Percentiles rank a stretch among this genome's conserved stretches.
Conservation (phyloP, 2,329 filamentous ascomycete species). For the Arthrobotrys sphaeroides region DNA sequence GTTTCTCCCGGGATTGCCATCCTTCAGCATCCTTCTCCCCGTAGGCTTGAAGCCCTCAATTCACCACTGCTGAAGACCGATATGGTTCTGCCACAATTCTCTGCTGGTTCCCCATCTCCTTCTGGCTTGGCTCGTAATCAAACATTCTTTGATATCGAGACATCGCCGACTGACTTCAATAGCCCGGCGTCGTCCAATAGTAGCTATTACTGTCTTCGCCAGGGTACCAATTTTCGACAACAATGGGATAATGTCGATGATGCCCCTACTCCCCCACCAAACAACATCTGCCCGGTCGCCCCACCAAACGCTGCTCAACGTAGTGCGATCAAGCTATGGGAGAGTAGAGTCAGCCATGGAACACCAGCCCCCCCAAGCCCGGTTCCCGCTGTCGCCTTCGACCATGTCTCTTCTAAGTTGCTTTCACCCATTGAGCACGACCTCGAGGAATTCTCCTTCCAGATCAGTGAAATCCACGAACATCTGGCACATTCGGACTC, state of each 20-base stretch:
- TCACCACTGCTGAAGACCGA: conserved; percentile 47
- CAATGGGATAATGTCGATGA: conserved; percentile 34
- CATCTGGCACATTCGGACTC: conserved; percentile 46
- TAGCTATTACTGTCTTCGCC: conserved; percentile 46
- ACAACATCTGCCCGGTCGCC: conserved; percentile 22
- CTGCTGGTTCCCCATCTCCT: neutral
- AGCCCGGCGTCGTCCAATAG: conserved; percentile 42
- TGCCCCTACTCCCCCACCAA: conserved; percentile 47
- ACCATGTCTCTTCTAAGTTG: conserved; percentile 18
- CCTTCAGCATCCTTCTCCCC: conserved; percentile 48
- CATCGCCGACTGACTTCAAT: conserved; percentile 24
- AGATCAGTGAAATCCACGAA: conserved; percentile 52
- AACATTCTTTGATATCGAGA: conserved; percentile 41
- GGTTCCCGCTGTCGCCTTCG: neutral
- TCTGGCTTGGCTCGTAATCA: neutral
- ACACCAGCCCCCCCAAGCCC: conserved; percentile 47
- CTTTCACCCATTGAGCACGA: conserved; percentile 38
- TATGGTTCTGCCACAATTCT: conserved; percentile 10
- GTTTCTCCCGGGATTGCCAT: conserved; percentile 33
- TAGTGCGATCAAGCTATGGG: conserved; percentile 45
- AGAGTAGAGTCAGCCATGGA: conserved; percentile 35
- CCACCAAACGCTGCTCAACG: conserved; percentile 38
- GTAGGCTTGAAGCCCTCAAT: conserved; percentile 47
- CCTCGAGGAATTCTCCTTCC: conserved; percentile 40
- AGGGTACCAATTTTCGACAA: conserved; percentile 28